Base-by-base conservation (phyloP, 176 grass and related monocot species). In the Panicum miliaceum region DNA sequence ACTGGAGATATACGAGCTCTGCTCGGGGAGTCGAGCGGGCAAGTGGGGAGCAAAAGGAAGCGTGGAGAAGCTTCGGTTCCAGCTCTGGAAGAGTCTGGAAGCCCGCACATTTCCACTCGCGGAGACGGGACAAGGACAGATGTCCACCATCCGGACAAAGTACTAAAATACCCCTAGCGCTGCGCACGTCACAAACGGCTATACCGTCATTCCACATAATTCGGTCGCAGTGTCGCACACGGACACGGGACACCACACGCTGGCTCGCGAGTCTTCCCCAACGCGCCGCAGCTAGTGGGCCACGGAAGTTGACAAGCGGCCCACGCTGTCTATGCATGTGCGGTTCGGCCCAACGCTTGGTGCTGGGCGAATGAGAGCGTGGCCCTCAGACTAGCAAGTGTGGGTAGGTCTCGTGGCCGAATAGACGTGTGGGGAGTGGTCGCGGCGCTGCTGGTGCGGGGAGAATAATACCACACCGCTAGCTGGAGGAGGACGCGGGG, bases 1-100 rank as follows among this genome's bases (percentile, higher is more conserved):
- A 70, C 53, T 60, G 38, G 68, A 54, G 51, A 61, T 76, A 35
- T 76, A 76, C 20, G 70, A 52, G 61, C 74, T 38, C 32, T 6
- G 76, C 27, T 50, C 11, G 48, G 8, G 8, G 50, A 50, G 29
- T 18, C 52, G 47, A 60, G 16, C 37, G 59, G 75, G 66, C 27
- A 34, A 1, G 59, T 37, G 87, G 70, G 16, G 0, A 80, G 42
- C 41, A 51, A 18, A 38, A 0, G 3, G 87, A 89, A 84, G 77
- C 6, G 23, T 36, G 52, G 68, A 85, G 82, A 89, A 89, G 62
- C 42, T 76, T 70, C 82, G 19, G 11, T 85, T 61, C 41, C 4
- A 11, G 1, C 82, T 53, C 82, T 57, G 63, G 82, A 89, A 85
- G 77, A 1, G 70, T 89, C 77, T 85, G 2, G 88, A 89, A 85